Base-by-base conservation (phyloP, 495 filamentous ascomycete genomes). In the Darksidea phi region DNA sequence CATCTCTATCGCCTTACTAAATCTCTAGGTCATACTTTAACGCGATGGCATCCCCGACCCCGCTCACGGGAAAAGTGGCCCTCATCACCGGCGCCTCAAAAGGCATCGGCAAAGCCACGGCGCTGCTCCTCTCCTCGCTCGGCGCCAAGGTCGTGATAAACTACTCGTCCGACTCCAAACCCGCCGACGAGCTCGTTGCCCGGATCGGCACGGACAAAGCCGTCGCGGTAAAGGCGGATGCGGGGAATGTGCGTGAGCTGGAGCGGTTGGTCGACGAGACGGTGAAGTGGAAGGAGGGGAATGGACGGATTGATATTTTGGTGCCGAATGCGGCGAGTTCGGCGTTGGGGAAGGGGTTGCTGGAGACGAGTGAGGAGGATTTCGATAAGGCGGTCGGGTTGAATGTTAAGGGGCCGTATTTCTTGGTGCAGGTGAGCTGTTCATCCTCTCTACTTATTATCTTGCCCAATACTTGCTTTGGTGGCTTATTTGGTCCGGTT, bases 351-450 rank as follows among this genome's bases (percentile, higher is more conserved):
- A 79, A 70, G 38, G 77, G 79, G 61, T 74, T 90, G 23, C 78
- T 80, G n/a, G 63, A 71, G 26, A 81, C 79, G 11, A 87, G 76
- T 3, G 84, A 87, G 59, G 77, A 69, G 17, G 78, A 80, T 54
- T 91, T 83, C 57, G 86, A 88, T 59, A 63, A 54, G 10, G 74
- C 72, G 2, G 81, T 83, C 57, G 64, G 65, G 17, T 41, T 86
- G 34, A 88, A 88, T 70, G 85, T 88, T 55, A 88, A 87, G 65
- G 86, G 86, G 1, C 81, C 86, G 0, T 82, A 82, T 48, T 89
- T 89, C 61, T 72, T 89, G 15, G 75, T 77, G 1, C 79, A 87
- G 74, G 82, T 82, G 41, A 6, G 18, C 13, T 20, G 21, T 15
- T 26, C 48, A 11, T 49, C 43, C 15, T 10, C 37, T 20, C 38